These are phyloP conservation scores for Jaltomata sinuosa DNA, from an alignment of 257 asterid species.

Conservation along the genomic window DNA sequence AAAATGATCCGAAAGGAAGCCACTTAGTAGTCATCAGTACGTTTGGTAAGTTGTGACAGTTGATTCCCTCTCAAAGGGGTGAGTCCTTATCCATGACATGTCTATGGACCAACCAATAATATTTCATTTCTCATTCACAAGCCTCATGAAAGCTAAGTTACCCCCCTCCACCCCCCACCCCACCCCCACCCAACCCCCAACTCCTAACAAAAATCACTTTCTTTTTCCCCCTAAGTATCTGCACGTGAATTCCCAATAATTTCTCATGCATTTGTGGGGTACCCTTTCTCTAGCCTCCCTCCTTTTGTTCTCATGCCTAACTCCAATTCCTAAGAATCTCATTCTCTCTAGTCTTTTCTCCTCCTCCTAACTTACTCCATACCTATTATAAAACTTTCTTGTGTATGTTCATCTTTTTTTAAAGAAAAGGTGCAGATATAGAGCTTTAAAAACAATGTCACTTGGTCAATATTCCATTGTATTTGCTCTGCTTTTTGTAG, in stretches of 20 bases:
- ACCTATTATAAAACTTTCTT: neutral
- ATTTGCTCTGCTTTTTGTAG: slow-evolving; percentile 14
- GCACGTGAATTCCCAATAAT: slow-evolving; percentile 95
- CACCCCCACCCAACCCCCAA: neutral
- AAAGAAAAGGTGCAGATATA: neutral
- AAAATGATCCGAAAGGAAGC: neutral
- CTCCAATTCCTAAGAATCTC: slow-evolving; percentile 57
- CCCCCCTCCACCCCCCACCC: neutral
- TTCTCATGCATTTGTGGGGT: slow-evolving; percentile 93
- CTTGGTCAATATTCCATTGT: neutral
- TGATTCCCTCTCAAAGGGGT: slow-evolving; percentile 34
- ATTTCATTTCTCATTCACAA: neutral
- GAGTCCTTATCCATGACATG: slow-evolving; percentile 40
- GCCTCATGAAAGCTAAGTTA: neutral
- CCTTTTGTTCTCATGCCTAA: slow-evolving; percentile 60
- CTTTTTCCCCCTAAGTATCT: slow-evolving; percentile 7
- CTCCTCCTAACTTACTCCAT: neutral
- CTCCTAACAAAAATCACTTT: neutral
- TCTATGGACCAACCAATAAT: slow-evolving; percentile 10
- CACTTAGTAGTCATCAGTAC: neutral
- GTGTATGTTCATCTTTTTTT: neutral
- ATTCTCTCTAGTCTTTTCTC: slow-evolving; percentile 5
- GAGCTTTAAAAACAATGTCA: neutral
- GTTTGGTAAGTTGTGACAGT: slow-evolving; percentile 43
- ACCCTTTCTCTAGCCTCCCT: slow-evolving; percentile 37